phyloP scores from a whole-genome alignment of 2,329 filamentous ascomycete species.

The Apiospora phragmitis region DNA sequence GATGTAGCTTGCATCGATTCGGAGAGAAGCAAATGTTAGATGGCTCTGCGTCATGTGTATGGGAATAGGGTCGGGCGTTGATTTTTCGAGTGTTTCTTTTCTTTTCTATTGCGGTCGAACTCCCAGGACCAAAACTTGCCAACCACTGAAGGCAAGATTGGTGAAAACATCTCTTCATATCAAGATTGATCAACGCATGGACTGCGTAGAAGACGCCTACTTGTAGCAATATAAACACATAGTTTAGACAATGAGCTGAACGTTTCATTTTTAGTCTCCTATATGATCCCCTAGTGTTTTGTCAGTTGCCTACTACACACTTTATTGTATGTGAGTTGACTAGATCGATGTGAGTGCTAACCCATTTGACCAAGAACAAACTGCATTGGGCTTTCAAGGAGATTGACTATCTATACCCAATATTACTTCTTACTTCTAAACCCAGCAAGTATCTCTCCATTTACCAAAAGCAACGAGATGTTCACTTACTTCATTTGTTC shows the following conservation, averaged over 20 bases:
- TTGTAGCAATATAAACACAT: conserved; percentile 4
- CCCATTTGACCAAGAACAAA: not conserved
- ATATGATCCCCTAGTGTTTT: not conserved
- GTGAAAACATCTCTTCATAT: not conserved
- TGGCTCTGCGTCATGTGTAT: not conserved
- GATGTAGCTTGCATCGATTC: not conserved
- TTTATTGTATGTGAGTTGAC: not conserved
- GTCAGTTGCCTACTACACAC: not conserved
- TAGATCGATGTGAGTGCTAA: not conserved
- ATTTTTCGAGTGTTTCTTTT: not conserved
- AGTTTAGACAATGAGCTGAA: not conserved
- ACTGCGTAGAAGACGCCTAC: not conserved
- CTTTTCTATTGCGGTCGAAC: not conserved
- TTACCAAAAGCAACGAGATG: not conserved
- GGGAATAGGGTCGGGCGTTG: conserved; percentile 3
- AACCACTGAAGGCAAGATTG: not conserved
- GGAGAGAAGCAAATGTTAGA: not conserved
- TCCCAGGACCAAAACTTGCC: not conserved
- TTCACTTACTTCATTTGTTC: not conserved
- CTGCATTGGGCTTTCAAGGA: not conserved
- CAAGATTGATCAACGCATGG: conserved; percentile 2
- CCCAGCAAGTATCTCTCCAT: not conserved
- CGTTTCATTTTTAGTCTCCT: not conserved
- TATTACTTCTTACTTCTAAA: not conserved
- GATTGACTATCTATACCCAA: too few relatives aligned